phyloP scores from a whole-genome alignment of 768 basidiomycete species.

The Tephrocybe sp. region DNA sequence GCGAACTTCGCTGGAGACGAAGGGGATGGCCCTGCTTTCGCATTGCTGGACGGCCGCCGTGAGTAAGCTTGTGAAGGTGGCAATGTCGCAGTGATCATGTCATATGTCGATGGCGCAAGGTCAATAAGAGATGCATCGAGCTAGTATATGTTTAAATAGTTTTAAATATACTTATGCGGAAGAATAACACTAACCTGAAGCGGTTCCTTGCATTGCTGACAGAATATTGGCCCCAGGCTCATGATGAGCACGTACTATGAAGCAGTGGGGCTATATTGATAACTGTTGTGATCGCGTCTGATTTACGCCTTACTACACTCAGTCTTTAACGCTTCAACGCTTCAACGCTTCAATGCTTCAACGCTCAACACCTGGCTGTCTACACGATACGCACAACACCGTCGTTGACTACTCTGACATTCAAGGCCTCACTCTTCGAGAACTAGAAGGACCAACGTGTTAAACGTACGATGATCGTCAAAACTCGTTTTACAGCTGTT shows the following conservation, averaged over 20 bases:
- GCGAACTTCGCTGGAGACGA: slow-evolving; percentile 56
- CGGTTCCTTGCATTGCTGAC: slow-evolving; percentile 92
- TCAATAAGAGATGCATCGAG: slow-evolving; percentile 92
- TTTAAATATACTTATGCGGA: neutral
- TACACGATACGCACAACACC: too few species aligned
- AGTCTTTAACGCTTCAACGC: too few species aligned
- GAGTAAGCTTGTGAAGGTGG: slow-evolving; percentile 50
- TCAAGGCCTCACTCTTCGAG: too few species aligned
- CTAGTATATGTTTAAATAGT: slow-evolving; percentile 29
- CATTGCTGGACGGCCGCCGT: slow-evolving; percentile 37
- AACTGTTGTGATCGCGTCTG: neutral
- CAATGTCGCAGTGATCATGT: slow-evolving; percentile 73
- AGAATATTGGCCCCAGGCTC: slow-evolving; percentile 51
- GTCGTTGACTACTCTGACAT: too few species aligned
- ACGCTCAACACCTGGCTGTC: too few species aligned
- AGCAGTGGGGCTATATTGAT: neutral
- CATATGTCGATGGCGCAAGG: slow-evolving; percentile 83
- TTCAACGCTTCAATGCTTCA: too few species aligned
- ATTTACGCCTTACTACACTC: neutral
- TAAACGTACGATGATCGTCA: too few species aligned
- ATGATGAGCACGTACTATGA: slow-evolving; percentile 21
- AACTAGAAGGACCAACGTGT: too few species aligned
- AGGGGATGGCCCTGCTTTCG: slow-evolving; percentile 47
- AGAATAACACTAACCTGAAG: slow-evolving; percentile 56
- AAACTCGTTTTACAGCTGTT: too few species aligned